These are phyloP conservation scores for Penicillium bialowiezense DNA, from an alignment of 495 filamentous ascomycete genomes.

Conservation along the genomic window DNA sequence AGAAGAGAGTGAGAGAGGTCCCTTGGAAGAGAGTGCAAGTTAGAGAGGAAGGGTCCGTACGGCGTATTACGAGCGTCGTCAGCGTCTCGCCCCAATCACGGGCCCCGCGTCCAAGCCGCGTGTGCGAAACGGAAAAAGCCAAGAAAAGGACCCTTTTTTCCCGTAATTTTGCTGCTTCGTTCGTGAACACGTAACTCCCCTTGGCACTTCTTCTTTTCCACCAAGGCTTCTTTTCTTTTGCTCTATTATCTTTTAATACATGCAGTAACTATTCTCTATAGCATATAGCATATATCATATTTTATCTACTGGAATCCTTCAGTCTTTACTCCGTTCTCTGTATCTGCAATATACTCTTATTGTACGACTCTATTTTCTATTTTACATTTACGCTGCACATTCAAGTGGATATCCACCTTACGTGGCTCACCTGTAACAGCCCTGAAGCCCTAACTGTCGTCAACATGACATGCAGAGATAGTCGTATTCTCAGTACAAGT, in stretches of 20 bases:
- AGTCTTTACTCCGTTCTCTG: too few species aligned
- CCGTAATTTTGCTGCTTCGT: conserved; percentile 6
- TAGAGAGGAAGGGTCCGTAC: conserved; percentile 11
- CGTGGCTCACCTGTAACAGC: background rate
- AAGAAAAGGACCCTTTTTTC: conserved; percentile 32
- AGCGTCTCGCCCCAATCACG: conserved; percentile 46
- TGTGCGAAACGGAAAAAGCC: conserved; percentile 36
- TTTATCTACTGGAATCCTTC: too few species aligned
- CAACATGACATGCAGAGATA: background rate
- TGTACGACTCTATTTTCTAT: too few species aligned
- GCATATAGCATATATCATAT: too few species aligned
- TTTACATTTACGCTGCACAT: too few species aligned
- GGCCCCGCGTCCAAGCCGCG: conserved; percentile 43
- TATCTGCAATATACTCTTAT: too few species aligned
- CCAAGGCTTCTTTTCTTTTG: too few species aligned
- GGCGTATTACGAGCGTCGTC: conserved; percentile 44
- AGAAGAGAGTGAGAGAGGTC: conserved; percentile 4
- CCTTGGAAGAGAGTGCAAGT: conserved; percentile 7
- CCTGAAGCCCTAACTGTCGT: background rate
- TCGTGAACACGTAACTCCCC: conserved; percentile 20
- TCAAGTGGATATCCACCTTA: background rate
- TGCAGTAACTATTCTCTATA: too few species aligned
- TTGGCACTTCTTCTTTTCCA: background rate
- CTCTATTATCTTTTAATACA: too few species aligned
- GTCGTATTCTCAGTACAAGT: too few species aligned